These are phyloP conservation scores for Magnaporthiopsis incrustans DNA, from an alignment of 2,329 filamentous ascomycete species.

Conservation along the genomic window DNA sequence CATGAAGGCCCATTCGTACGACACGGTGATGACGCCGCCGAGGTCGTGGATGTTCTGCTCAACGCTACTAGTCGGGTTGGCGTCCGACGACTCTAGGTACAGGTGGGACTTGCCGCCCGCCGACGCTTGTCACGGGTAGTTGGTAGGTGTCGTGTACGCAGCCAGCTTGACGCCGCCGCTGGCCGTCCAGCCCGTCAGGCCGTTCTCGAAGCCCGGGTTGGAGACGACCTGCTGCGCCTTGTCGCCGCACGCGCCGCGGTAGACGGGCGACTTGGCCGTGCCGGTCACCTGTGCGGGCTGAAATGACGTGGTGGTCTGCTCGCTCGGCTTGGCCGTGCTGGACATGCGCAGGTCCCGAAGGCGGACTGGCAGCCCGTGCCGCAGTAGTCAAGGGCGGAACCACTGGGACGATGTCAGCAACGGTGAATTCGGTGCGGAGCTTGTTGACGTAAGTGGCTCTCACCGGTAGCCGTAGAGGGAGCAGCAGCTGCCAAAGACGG, in stretches of 20 bases:
- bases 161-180: not conserved
- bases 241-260: not conserved
- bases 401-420: not conserved
- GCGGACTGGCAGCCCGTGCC: conserved; percentile 10
- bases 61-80: not conserved
- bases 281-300: too few species aligned
- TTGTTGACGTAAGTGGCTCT: not conserved
- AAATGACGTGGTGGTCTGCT: too few species aligned
- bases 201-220: not conserved
- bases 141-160: not conserved
- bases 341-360: conserved; percentile 6
- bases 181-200: not conserved
- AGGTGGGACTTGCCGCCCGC: not conserved
- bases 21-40: not conserved
- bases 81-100: not conserved
- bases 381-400: conserved; percentile 10
- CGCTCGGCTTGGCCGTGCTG: not conserved
- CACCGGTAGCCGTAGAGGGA: conserved; percentile 11
- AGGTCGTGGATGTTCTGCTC: not conserved
- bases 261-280: not conserved
- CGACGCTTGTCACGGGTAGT: not conserved
- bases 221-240: not conserved
- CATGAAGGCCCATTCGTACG: not conserved
- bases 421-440: not conserved
- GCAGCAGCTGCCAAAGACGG: conserved; percentile 11